A percentile compares a stretch with the other conserved stretches of the same genome.
phyloP scores from a whole-genome alignment of 768 basidiomycete genomes.

The Agaricus sinodeliciosus region DNA sequence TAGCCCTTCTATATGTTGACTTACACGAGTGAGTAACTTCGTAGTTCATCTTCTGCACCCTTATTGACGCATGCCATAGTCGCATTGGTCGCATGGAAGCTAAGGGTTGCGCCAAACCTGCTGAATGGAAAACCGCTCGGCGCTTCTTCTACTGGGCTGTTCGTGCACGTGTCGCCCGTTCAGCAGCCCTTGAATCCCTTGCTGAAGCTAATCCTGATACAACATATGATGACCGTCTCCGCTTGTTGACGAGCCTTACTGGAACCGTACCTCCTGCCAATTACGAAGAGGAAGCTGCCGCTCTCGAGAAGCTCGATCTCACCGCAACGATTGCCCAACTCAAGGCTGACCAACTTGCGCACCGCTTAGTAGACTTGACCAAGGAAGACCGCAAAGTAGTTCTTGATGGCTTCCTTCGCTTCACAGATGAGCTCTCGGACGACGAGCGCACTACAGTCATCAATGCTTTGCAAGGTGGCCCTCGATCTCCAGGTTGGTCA shows the following conservation, averaged over 20 bases:
- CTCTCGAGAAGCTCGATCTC: conserved; percentile 68
- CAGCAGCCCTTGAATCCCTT: conserved; percentile 55
- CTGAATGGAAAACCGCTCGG: conserved; percentile 84
- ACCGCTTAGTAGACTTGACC: conserved; percentile 57
- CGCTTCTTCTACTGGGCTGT: conserved; percentile 93
- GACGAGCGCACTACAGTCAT: conserved; percentile 66
- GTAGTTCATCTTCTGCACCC: not conserved
- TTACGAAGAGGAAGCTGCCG: conserved; percentile 52
- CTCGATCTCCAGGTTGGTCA: conserved; percentile 52
- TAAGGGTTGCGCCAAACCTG: conserved; percentile 86
- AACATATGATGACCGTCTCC: conserved; percentile 57
- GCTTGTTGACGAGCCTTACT: conserved; percentile 57
- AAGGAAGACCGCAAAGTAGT: conserved; percentile 75
- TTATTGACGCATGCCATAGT: conserved; percentile 31
- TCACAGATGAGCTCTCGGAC: conserved; percentile 65
- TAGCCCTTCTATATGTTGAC: conserved; percentile 92
- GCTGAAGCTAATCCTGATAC: conserved; percentile 68
- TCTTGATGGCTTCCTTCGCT: conserved; percentile 62
- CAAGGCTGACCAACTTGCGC: conserved; percentile 61
- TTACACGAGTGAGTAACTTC: conserved; percentile 76
- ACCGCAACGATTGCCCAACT: conserved; percentile 55
- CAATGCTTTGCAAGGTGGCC: conserved; percentile 49
- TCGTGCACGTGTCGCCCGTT: conserved; percentile 72
- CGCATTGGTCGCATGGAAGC: conserved; percentile 96
- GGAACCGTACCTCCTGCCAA: conserved; percentile 45